Evolutionary conservation across 116 monocot genomes (phyloP).

Genomic region (Posidonia oceanica): DNA sequence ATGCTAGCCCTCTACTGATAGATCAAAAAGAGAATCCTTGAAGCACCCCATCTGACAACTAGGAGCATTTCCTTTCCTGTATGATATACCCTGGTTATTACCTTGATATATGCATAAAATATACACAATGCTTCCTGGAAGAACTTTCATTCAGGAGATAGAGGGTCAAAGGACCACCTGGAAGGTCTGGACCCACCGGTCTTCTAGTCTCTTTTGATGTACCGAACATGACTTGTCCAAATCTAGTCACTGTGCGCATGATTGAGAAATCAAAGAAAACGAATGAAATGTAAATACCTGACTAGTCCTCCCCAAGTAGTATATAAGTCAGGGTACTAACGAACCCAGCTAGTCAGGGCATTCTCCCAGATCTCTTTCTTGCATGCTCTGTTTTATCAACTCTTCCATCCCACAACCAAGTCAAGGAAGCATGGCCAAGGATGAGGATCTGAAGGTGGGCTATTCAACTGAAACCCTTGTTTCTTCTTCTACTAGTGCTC

Average conservation of each 20-base stretch:
- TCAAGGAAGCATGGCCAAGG: constrained; percentile 27
- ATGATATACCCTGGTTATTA: background rate
- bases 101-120: background rate
- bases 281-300: background rate
- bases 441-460: constrained; percentile 33
- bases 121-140: background rate
- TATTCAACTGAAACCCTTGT: background rate
- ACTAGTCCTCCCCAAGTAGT: background rate
- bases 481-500: background rate
- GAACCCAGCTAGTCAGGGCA: constrained; percentile 1
- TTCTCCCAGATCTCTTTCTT: background rate
- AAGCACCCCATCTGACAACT: background rate
- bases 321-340: background rate
- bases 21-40: background rate
- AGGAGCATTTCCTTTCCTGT: background rate
- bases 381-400: background rate
- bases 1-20: too few relatives aligned
- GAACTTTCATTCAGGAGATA: background rate
- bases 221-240: background rate
- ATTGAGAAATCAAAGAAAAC: constrained; percentile 1
- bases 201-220: background rate
- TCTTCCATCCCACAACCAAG: background rate
- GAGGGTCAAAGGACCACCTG: background rate
- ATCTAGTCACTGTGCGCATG: background rate
- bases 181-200: too few relatives aligned